Evolutionary conservation across 768 basidiomycete species (phyloP).

Genomic region (Paxillus ammoniavirescens): DNA sequence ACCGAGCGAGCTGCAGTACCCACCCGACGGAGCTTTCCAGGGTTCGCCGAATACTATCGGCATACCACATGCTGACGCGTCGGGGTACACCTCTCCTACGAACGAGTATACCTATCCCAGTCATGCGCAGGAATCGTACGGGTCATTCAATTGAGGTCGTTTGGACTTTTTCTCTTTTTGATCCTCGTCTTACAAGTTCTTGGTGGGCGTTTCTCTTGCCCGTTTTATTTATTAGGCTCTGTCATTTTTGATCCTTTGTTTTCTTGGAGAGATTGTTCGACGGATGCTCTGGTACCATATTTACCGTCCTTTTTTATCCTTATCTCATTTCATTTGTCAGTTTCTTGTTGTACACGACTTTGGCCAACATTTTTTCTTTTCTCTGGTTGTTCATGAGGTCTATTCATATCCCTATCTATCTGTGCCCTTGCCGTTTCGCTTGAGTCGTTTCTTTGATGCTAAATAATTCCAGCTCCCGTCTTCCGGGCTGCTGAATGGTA

Average conservation of each 20-base stretch:
- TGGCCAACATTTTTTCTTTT: constrained; percentile 6
- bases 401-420: not conserved
- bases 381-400: not conserved
- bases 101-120: constrained; percentile 23
- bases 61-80: constrained; percentile 12
- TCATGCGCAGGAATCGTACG: constrained; percentile 24
- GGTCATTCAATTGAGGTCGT: constrained; percentile 15
- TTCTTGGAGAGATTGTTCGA: constrained; percentile 6
- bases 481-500: constrained; percentile 1
- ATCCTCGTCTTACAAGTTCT: not conserved
- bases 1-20: constrained; percentile 16
- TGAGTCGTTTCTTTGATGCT: not conserved
- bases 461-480: constrained; percentile 8
- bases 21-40: constrained; percentile 18
- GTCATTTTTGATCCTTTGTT: not conserved
- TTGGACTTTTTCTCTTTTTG: not conserved
- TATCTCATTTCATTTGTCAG: constrained; percentile 1
- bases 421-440: constrained; percentile 11
- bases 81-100: constrained; percentile 16
- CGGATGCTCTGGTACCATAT: constrained; percentile 7
- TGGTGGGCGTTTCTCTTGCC: not conserved
- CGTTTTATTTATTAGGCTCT: constrained; percentile 1
- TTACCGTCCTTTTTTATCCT: constrained; percentile 1
- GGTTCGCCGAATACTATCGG: constrained; percentile 11
- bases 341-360: constrained; percentile 13